phyloP scores from a whole-genome alignment of 2,329 filamentous ascomycete species.

The Dendryphion nanum region DNA sequence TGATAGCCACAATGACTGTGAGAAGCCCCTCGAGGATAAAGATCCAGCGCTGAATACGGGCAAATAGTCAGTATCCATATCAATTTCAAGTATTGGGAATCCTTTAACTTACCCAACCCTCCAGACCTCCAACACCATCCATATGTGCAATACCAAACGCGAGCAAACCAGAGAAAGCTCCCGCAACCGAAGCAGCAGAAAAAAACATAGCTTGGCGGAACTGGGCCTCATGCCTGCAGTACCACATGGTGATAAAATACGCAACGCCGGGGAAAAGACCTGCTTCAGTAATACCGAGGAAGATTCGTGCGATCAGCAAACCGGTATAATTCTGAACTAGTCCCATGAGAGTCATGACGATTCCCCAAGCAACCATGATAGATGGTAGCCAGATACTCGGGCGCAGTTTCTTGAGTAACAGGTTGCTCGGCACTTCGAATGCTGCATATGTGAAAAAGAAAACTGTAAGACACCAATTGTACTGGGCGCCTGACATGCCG shows the following conservation, averaged over 20 bases:
- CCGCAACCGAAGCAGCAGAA: conserved; percentile 56
- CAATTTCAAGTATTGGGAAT: neutral
- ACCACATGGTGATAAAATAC: conserved; percentile 64
- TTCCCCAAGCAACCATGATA: conserved; percentile 53
- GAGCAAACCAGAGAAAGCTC: conserved; percentile 60
- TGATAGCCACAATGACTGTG: conserved; percentile 34
- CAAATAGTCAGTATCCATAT: neutral
- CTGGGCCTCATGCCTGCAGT: conserved; percentile 59
- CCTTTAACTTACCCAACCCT: conserved; percentile 25
- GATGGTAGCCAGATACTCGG: conserved; percentile 44
- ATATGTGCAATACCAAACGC: conserved; percentile 60
- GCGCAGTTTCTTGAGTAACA: conserved; percentile 59
- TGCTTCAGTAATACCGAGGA: conserved; percentile 42
- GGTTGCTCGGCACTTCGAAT: conserved; percentile 57
- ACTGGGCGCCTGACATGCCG: conserved; percentile 53
- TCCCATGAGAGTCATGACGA: conserved; percentile 52
- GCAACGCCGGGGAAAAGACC: conserved; percentile 39
- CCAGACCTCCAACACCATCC: conserved; percentile 50
- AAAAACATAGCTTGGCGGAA: conserved; percentile 60
- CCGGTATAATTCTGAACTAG: conserved; percentile 48
- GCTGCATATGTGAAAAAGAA: conserved; percentile 59
- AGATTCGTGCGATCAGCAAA: conserved; percentile 46
- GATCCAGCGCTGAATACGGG: too few species aligned
- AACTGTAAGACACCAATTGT: conserved; percentile 62
- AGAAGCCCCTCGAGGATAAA: conserved; percentile 38